Conservation (phyloP, 169 alveolate species). For the Plasmodium vivax region DNA sequence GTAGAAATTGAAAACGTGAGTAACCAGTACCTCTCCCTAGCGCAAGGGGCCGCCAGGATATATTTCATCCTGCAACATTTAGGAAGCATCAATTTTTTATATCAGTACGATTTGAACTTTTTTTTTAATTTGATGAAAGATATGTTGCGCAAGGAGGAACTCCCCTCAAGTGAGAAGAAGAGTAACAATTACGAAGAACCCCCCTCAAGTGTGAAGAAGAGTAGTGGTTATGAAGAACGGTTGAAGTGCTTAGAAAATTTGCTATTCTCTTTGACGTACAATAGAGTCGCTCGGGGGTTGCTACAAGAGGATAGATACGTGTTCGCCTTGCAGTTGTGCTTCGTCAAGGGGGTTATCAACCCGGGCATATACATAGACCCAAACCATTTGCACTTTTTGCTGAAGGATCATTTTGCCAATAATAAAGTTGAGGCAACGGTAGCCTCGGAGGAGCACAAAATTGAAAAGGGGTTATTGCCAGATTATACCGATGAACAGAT, state of each 20-base stretch:
- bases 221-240: slow-evolving; percentile 71
- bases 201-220: slow-evolving; percentile 75
- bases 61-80: slow-evolving; percentile 88
- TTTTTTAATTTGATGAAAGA: slow-evolving; percentile 92
- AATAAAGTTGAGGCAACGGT: slow-evolving; percentile 4
- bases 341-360: slow-evolving; percentile 53
- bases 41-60: slow-evolving; percentile 91
- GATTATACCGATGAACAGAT: slow-evolving; percentile 71
- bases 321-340: slow-evolving; percentile 60
- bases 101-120: slow-evolving; percentile 94
- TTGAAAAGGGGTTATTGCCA: slow-evolving; percentile 48
- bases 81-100: slow-evolving; percentile 92
- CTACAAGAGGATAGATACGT: slow-evolving; percentile 75
- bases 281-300: slow-evolving; percentile 63
- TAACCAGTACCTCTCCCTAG: slow-evolving; percentile 89
- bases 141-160: slow-evolving; percentile 49
- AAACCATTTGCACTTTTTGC: slow-evolving; percentile 45
- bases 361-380: background rate
- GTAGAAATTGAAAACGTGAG: slow-evolving; percentile 92
- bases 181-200: slow-evolving; percentile 68
- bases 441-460: background rate
- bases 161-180: slow-evolving; percentile 73
- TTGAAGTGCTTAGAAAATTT: slow-evolving; percentile 40
- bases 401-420: slow-evolving; percentile 74
- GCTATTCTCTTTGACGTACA: slow-evolving; percentile 55